These are phyloP conservation scores for Calvatia gigantea DNA, from an alignment of 768 basidiomycete species.

Conservation along the genomic window DNA sequence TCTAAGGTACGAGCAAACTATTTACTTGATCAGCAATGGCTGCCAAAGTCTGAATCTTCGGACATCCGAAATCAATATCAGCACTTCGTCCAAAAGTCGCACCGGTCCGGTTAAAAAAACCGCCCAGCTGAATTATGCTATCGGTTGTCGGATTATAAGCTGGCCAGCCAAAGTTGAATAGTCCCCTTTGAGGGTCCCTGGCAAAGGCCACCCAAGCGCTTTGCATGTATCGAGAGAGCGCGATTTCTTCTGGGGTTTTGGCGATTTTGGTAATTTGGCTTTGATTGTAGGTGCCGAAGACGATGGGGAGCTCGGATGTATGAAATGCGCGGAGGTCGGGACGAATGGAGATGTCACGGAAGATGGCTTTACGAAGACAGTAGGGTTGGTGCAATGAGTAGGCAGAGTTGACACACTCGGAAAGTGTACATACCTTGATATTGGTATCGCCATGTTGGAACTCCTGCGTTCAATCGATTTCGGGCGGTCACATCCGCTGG, in stretches of 20 bases:
- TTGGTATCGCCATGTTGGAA: conserved; percentile 27
- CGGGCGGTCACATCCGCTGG: conserved; percentile 22
- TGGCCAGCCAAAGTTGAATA: conserved; percentile 22
- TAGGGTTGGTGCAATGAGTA: too few species aligned
- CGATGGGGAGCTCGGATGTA: conserved; percentile 33
- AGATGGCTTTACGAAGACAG: too few species aligned
- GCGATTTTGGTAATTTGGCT: conserved; percentile 21
- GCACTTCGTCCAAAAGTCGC: conserved; percentile 6
- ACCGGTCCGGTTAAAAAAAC: conserved; percentile 16
- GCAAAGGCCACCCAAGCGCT: conserved; percentile 40
- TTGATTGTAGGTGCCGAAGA: conserved; percentile 32
- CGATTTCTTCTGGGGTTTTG: conserved; percentile 22
- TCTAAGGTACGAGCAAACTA: conserved; percentile 1
- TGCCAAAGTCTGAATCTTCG: background rate
- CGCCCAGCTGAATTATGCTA: conserved; percentile 20
- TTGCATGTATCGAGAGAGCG: conserved; percentile 32
- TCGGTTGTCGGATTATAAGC: conserved; percentile 17
- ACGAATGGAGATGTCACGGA: conserved; percentile 29
- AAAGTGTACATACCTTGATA: conserved; percentile 19
- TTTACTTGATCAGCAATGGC: background rate
- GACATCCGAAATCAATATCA: conserved; percentile 6
- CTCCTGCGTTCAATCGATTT: conserved; percentile 25
- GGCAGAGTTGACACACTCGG: too few species aligned
- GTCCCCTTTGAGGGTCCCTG: conserved; percentile 30
- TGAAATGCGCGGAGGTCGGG: conserved; percentile 33